phyloP scores from a whole-genome alignment of 805 yeast species.

The Lipomyces yamanashiensis region DNA sequence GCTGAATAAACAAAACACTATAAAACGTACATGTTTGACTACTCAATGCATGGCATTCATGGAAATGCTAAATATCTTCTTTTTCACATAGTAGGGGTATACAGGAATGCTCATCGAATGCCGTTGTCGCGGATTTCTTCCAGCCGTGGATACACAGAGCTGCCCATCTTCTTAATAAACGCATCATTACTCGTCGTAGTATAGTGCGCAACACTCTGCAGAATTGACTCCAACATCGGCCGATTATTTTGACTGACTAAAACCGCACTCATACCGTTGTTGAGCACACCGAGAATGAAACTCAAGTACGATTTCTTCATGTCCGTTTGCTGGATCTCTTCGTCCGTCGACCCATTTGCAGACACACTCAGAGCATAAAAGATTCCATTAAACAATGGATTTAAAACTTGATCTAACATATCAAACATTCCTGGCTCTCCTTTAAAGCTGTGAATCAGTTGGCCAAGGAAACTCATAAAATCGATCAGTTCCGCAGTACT shows the following conservation, averaged over 20 bases:
- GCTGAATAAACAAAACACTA: too few species aligned
- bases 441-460: constrained; percentile 77
- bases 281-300: constrained; percentile 68
- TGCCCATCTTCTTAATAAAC: constrained; percentile 33
- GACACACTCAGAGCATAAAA: constrained; percentile 32
- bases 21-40: too few species aligned
- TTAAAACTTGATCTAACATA: constrained; percentile 69
- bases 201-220: constrained; percentile 34
- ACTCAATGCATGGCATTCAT: too few species aligned
- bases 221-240: constrained; percentile 24
- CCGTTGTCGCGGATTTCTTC: constrained; percentile 17
- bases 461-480: constrained; percentile 84
- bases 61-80: too few species aligned
- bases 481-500: constrained; percentile 66
- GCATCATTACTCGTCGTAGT: constrained; percentile 27
- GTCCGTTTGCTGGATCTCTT: constrained; percentile 63
- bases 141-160: constrained; percentile 27
- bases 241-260: constrained; percentile 61
- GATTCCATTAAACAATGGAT: constrained; percentile 63
- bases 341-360: constrained; percentile 57
- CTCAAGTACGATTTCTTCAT: constrained; percentile 73
- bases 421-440: constrained; percentile 68
- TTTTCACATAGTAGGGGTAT: neutral
- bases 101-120: neutral
- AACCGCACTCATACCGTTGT: constrained; percentile 79